phyloP scores from a whole-genome alignment of 1,139 yeast genomes.

The Chernovozyma aurita region DNA sequence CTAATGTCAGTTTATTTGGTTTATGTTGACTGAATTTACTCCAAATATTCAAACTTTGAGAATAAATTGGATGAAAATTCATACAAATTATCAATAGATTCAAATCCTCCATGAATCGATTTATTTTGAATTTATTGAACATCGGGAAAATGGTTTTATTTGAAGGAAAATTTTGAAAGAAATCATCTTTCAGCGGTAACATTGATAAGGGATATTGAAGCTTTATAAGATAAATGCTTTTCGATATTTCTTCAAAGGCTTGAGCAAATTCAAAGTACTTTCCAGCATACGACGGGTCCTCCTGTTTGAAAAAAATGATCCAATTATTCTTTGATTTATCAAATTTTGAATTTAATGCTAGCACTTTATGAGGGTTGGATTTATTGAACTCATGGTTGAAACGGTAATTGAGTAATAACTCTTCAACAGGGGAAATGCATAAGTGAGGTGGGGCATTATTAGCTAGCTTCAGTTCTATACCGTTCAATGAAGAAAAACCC shows the following conservation, averaged over 20 bases:
- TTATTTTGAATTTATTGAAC: conserved; percentile 36
- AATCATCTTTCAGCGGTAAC: conserved; percentile 31
- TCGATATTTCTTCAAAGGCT: conserved; percentile 10
- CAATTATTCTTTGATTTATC: conserved; percentile 31
- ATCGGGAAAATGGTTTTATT: conserved; percentile 26
- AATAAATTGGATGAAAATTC: conserved; percentile 19
- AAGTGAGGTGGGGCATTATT: too few relatives aligned
- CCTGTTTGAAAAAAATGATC: conserved; percentile 22
- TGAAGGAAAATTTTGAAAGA: conserved; percentile 35
- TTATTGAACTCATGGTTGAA: not conserved
- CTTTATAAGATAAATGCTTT: conserved; percentile 27
- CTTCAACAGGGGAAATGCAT: conserved; percentile 17
- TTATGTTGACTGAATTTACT: conserved; percentile 29
- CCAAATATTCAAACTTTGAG: conserved; percentile 30
- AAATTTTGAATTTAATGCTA: conserved; percentile 34
- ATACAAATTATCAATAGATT: conserved; percentile 44
- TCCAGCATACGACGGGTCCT: conserved; percentile 14
- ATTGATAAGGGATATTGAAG: conserved; percentile 33
- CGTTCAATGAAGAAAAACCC: not conserved
- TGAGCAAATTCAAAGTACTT: conserved; percentile 16
- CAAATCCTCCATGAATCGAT: conserved; percentile 44
- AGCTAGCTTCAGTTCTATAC: not conserved
- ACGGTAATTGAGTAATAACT: conserved; percentile 19
- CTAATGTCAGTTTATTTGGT: conserved; percentile 26
- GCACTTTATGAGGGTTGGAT: conserved; percentile 10